Percentiles rank a stretch among this genome's conserved stretches.
Evolutionary conservation across 2,329 filamentous ascomycete genomes (phyloP).

Genomic region (Pseudopyrenochaeta lycopersici): DNA sequence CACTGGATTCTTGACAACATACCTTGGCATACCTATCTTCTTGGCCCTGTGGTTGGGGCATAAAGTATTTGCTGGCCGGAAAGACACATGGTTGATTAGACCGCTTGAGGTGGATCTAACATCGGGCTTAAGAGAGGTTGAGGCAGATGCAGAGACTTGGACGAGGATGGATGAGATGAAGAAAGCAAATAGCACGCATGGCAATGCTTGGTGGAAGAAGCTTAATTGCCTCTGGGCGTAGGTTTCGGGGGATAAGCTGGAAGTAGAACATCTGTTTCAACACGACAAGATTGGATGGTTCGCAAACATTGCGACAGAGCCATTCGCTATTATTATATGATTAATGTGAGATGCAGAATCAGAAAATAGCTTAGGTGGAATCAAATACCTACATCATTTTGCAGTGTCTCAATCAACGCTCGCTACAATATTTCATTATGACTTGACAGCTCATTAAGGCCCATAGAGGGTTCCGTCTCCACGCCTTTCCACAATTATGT

Average conservation of each 20-base stretch:
- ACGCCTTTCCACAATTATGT: too few species aligned
- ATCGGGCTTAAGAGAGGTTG: slow-evolving; percentile 38
- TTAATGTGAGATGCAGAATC: too few species aligned
- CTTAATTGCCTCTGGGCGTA: background rate
- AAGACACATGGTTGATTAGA: slow-evolving; percentile 59
- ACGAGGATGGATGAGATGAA: background rate
- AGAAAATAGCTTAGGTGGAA: too few species aligned
- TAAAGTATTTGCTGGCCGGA: slow-evolving; percentile 27
- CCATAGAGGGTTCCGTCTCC: too few species aligned
- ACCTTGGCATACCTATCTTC: slow-evolving; percentile 54
- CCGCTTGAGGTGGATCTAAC: slow-evolving; percentile 60
- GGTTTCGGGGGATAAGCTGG: too few species aligned
- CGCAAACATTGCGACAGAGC: too few species aligned
- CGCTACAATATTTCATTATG: too few species aligned
- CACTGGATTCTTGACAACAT: slow-evolving; percentile 69
- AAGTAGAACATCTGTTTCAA: too few species aligned
- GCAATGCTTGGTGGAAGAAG: slow-evolving; percentile 1
- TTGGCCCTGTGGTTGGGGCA: slow-evolving; percentile 20
- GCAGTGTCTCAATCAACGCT: too few species aligned
- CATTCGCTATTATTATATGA: too few species aligned
- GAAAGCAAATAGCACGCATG: background rate
- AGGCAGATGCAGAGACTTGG: slow-evolving; percentile 7
- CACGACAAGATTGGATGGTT: background rate
- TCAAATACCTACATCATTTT: too few species aligned
- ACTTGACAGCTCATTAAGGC: too few species aligned